Conservation (phyloP, 371 early-diverging fungal species). For the Mucor plumbeus region DNA sequence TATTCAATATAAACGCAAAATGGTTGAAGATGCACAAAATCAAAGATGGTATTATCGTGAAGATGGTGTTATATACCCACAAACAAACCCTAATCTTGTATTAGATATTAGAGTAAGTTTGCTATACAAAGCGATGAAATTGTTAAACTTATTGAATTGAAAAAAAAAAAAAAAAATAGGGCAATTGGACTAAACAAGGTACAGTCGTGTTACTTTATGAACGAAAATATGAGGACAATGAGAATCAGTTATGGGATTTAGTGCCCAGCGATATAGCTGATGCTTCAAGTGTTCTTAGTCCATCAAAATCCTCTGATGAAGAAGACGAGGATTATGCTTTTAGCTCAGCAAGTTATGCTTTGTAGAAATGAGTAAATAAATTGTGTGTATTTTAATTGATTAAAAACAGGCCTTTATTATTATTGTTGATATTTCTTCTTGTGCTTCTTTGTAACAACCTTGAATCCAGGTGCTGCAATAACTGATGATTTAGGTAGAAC, state of each 20-base stretch:
- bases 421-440: conserved; percentile 23
- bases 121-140: neutral
- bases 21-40: conserved; percentile 52
- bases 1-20: conserved; percentile 54
- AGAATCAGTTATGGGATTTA: conserved; percentile 55
- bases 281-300: neutral
- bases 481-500: conserved; percentile 14
- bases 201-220: conserved; percentile 52
- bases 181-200: conserved; percentile 52
- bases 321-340: conserved; percentile 46
- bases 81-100: conserved; percentile 48
- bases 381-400: neutral
- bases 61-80: conserved; percentile 56
- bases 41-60: conserved; percentile 58
- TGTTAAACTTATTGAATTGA: neutral
- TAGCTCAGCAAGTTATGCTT: conserved; percentile 53
- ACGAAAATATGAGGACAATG: conserved; percentile 50
- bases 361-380: conserved; percentile 23
- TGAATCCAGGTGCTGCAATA: conserved; percentile 10
- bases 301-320: conserved; percentile 14
- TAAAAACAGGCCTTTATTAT: neutral
- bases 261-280: conserved; percentile 28
- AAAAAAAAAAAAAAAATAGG: conserved; percentile 26
- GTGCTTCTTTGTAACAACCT: conserved; percentile 24
- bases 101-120: conserved; percentile 52